Conservation (phyloP, 345 rosid species). For the Lagerstroemia speciosa region DNA sequence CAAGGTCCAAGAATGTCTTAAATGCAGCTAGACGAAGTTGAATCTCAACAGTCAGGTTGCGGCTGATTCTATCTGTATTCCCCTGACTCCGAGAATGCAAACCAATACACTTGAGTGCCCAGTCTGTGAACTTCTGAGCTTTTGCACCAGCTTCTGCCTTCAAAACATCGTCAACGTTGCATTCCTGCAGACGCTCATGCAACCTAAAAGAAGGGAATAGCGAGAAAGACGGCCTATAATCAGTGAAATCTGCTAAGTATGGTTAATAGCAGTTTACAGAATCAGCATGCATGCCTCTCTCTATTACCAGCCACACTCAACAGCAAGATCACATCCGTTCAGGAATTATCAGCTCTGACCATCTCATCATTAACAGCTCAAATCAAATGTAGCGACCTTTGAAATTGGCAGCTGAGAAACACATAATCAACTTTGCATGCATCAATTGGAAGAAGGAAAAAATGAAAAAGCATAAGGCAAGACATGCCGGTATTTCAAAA, state of each 20-base stretch:
- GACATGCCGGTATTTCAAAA: neutral
- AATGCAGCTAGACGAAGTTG: conserved; percentile 90
- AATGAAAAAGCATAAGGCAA: neutral
- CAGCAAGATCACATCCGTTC: neutral
- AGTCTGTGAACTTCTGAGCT: conserved; percentile 93
- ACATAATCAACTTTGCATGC: neutral
- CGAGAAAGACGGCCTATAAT: neutral
- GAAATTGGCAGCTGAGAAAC: neutral
- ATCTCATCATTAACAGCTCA: neutral
- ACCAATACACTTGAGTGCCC: conserved; percentile 92
- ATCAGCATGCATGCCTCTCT: neutral
- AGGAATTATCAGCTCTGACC: neutral
- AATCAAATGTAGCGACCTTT: neutral
- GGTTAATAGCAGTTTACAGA: neutral
- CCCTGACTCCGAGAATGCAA: conserved; percentile 85
- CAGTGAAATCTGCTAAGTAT: neutral
- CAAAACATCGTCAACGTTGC: conserved; percentile 81
- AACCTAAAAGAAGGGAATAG: conserved; percentile 44
- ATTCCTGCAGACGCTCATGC: conserved; percentile 91
- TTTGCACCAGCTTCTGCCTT: conserved; percentile 91
- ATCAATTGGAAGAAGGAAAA: neutral
- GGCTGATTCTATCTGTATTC: conserved; percentile 45
- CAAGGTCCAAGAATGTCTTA: conserved; percentile 80
- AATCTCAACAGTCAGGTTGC: conserved; percentile 70
- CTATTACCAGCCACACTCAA: neutral